Base-by-base conservation (phyloP, 345 rosid genomes). In the Physaria fendleri region DNA sequence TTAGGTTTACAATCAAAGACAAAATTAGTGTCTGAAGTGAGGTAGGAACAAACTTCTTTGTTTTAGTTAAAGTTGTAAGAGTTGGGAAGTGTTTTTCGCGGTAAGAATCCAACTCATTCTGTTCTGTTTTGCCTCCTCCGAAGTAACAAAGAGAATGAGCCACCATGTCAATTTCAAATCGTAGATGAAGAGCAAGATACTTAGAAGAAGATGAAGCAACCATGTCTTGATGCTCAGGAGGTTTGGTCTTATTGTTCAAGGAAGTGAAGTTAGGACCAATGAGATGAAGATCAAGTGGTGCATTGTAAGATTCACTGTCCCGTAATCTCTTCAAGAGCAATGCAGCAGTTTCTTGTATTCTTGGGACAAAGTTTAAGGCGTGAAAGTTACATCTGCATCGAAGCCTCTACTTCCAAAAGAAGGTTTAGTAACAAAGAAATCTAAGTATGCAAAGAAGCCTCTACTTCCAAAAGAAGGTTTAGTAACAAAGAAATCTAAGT, bases 371-470 rank as follows among this genome's bases (percentile, higher is more conserved):
- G 38, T 68, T 73, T 43, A 93, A 81, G 0, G 99, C 86, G 2
- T 89, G 97, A 65, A 88, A 93, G 72, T 93, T 89, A 60, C 97
- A 93, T 85, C 95, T 83, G 80, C 99, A 89, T 33, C 97, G 94
- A 84, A 89, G 94, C 55, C 95, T 83, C 99, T 89, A 93, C n/a
- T 80, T 80, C 17, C 57, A 56, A 21, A n/a, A 10, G 37, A 28
- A 5, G n/a, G 37, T 10, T 62, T 41, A 55, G 47, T 32, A n/a
- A 22, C n/a, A 40, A 44, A 46, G 4, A 41, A 54, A n/a, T 15
- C 16, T n/a, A n/a, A n/a, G n/a, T n/a, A n/a, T 83, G 80, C 99
- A 89, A 33, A 95, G 94, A 84, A 89, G 94, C 55, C 95, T 83
- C 99, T 89, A 93, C n/a, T 80, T 80, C 17, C 57, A 56, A 21